Evolutionary conservation across 169 alveolate genomes (phyloP).

Genomic region (Babesia divergens): DNA sequence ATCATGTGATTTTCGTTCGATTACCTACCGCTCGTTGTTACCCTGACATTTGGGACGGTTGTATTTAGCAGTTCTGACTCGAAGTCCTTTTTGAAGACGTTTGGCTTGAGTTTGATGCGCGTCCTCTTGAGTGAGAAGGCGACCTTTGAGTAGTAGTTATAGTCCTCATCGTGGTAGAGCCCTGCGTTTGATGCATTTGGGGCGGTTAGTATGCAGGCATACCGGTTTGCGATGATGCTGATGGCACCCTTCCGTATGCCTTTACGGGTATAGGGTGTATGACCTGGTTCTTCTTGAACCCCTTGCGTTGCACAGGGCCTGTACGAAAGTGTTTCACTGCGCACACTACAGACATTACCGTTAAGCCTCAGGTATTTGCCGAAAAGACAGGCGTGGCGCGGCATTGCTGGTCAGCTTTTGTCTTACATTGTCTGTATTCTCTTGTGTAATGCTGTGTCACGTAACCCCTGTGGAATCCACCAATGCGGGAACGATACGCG

Average conservation of each 20-base stretch:
- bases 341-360: conserved; percentile 41
- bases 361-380: conserved; percentile 76
- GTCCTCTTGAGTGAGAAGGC: conserved; percentile 78
- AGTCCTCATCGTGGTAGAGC: conserved; percentile 85
- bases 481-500: too few relatives aligned
- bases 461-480: too few relatives aligned
- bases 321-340: neutral
- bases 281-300: conserved; percentile 79
- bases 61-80: conserved; percentile 74
- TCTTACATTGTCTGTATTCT: neutral
- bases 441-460: neutral
- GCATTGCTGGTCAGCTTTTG: conserved; percentile 43
- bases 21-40: conserved; percentile 72
- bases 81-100: conserved; percentile 72
- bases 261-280: conserved; percentile 85
- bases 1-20: too few relatives aligned
- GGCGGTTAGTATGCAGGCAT: neutral
- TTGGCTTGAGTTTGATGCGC: conserved; percentile 74
- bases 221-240: conserved; percentile 86
- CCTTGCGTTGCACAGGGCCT: conserved; percentile 64
- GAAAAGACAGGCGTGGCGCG: conserved; percentile 68
- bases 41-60: conserved; percentile 76
- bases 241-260: conserved; percentile 85
- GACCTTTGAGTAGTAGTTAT: conserved; percentile 77
- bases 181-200: conserved; percentile 31